These are phyloP conservation scores for Pueraria montana DNA, from an alignment of 306 rosid genomes.

Conservation along the genomic window DNA sequence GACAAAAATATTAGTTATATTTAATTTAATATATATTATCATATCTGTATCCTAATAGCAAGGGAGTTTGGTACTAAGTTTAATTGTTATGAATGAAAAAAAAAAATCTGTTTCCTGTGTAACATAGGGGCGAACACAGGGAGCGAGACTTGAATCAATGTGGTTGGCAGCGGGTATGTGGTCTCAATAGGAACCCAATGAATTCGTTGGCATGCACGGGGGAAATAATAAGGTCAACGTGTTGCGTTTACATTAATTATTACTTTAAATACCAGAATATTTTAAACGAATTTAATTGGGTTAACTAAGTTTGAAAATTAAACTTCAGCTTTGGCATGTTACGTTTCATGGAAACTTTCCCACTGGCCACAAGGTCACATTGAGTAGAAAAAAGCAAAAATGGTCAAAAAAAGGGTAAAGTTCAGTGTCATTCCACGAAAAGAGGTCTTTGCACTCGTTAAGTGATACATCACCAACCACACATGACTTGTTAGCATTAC, in stretches of 20 bases:
- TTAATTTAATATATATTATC: not conserved
- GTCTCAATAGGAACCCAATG: not conserved
- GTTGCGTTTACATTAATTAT: not conserved
- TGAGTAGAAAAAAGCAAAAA: not conserved
- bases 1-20: no score
- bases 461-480: conserved; percentile 48
- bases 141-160: not conserved
- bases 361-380: not conserved
- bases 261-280: not conserved
- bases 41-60: no score
- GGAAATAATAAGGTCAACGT: not conserved
- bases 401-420: conserved; percentile 33
- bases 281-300: not conserved
- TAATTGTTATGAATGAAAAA: no score
- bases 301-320: not conserved
- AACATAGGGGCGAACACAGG: no score
- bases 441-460: not conserved
- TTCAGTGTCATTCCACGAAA: conserved; percentile 31
- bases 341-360: conserved; percentile 36
- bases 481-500: conserved; percentile 38
- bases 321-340: not conserved
- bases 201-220: not conserved
- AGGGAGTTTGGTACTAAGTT: no score
- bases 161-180: not conserved
- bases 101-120: no score